Percentiles rank a stretch among this genome's conserved stretches.
Conservation (phyloP, 805 yeast genomes). For the Hanseniaspora thailandica region DNA sequence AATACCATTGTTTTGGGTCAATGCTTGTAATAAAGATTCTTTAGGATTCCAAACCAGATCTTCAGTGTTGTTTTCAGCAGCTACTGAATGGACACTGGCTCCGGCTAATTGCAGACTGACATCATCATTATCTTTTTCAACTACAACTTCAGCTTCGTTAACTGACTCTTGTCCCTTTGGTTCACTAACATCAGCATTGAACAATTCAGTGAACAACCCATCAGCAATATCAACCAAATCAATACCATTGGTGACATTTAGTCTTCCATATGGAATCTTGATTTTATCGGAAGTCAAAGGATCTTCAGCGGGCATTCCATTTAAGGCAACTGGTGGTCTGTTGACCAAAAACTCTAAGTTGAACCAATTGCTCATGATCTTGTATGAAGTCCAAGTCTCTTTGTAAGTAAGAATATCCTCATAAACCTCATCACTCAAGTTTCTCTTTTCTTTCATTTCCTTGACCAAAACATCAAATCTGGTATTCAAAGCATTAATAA, state of each 20-base stretch:
- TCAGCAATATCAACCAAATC: background rate
- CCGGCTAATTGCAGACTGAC: background rate
- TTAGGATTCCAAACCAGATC: background rate
- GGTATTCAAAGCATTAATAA: background rate
- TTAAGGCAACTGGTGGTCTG: background rate
- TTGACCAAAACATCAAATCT: background rate
- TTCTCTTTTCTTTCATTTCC: background rate
- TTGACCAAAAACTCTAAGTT: slow-evolving; percentile 1
- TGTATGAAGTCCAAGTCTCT: slow-evolving; percentile 1
- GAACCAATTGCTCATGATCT: background rate
- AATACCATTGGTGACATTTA: background rate
- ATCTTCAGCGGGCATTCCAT: background rate
- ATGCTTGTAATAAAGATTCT: background rate
- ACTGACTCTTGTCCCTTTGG: too few relatives aligned
- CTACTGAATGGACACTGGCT: background rate
- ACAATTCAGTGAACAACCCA: background rate
- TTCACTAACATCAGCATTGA: background rate
- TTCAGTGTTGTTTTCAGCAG: background rate
- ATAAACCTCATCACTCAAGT: background rate
- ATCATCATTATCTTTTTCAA: background rate
- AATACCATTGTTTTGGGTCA: slow-evolving; percentile 1
- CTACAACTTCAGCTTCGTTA: background rate
- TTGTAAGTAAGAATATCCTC: background rate
- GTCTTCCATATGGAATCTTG: slow-evolving; percentile 1
- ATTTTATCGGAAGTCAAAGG: background rate